Evolutionary conservation across 1,139 yeast species (phyloP), one percentile per base, ranked within the genome.

Genomic region (Geotrichum fermentans): DNA sequence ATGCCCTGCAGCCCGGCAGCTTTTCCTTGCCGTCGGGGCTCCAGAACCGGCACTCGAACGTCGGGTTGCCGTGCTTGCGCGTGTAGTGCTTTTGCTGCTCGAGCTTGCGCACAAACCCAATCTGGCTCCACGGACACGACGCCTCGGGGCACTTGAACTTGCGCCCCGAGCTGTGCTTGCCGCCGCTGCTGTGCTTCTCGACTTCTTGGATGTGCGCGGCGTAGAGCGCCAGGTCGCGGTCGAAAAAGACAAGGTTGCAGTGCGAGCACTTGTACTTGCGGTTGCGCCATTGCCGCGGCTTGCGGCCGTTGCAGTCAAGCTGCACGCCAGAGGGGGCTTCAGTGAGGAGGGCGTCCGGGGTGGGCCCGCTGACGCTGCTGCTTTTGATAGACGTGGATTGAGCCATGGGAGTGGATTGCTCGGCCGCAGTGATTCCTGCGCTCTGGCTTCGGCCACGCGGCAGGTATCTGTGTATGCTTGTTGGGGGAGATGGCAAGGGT

Each of bases 31-130:
- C 55, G n/a, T 52, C 53, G n/a, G 56, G 60, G 13, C 56, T 51
- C 65, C 65, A 61, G 54, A 55, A 61, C 14, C 64, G 52, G 46
- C 65, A 61, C 41, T 61, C 62, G 45, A 60, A 60, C 37, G 54
- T 47, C 20, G 64, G 64, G n/a, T 54, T 53, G 10, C 64, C 65
- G 43, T 61, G 65, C 43, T 59, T 59, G 22, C 64, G 52, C 6
- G 57, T 57, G 40, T 40, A 58, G 37, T 46, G 45, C 26, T 46
- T 40, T 30, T 46, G 50, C 37, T 46, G 50, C 42, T 46, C 45
- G 16, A 46, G 38, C 32, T 46, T 46, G 18, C 45, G 36, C 28
- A 46, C 50, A 46, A 46, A 46, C 6, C 50, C 50, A 45, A 61
- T 58, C 30, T 49, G 54, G 39, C 56, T 55, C 64, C 64, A 61